A percentile compares a stretch with the other conserved stretches of the same genome.
Conservation (phyloP, 208 protist genomes). For the Trypanosoma boissoni region DNA sequence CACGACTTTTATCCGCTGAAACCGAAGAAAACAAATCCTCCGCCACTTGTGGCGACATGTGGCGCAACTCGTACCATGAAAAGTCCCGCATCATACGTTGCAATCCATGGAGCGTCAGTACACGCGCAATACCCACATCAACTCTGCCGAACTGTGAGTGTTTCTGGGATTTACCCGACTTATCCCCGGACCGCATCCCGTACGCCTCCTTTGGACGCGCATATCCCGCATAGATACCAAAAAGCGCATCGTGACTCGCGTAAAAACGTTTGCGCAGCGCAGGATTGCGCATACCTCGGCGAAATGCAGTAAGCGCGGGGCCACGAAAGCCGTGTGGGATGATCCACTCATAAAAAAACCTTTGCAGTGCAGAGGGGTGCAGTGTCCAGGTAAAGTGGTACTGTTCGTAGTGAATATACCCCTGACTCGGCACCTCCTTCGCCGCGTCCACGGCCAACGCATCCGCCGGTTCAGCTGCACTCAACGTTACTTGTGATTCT, state of each 20-base stretch:
- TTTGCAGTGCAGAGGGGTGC: conserved; percentile 32
- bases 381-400: conserved; percentile 34
- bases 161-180: background rate
- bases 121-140: conserved; percentile 67
- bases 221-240: conserved; percentile 43
- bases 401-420: conserved; percentile 31
- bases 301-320: conserved; percentile 24
- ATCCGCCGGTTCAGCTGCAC: background rate
- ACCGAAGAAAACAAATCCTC: conserved; percentile 41
- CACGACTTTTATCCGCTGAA: conserved; percentile 35
- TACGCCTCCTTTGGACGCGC: conserved; percentile 49
- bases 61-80: conserved; percentile 36
- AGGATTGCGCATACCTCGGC: conserved; percentile 18
- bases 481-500: background rate
- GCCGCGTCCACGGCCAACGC: background rate
- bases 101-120: conserved; percentile 42
- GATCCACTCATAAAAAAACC: conserved; percentile 47
- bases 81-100: conserved; percentile 47
- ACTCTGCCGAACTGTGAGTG: background rate
- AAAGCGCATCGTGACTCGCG: conserved; percentile 38
- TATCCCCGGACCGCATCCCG: conserved; percentile 28
- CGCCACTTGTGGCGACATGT: conserved; percentile 23
- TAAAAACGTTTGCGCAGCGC: conserved; percentile 24
- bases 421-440: background rate
- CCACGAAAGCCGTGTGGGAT: conserved; percentile 46